Percentiles rank a stretch among this genome's conserved stretches.
phyloP scores from a whole-genome alignment of 2,329 filamentous ascomycete genomes.

The Fusarium poae region DNA sequence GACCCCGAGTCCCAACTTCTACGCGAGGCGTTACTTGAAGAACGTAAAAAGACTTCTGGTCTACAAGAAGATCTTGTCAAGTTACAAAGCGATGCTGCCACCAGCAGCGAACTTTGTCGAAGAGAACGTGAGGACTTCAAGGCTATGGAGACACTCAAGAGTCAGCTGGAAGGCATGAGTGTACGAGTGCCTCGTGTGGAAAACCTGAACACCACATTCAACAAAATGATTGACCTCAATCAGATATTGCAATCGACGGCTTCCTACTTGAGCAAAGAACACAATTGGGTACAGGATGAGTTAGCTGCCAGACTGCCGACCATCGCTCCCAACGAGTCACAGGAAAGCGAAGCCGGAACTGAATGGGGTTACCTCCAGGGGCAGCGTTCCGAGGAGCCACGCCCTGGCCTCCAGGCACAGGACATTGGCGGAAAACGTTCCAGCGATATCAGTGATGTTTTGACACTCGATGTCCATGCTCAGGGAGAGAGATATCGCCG shows the following conservation, averaged over 20 bases:
- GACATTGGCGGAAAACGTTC: not conserved
- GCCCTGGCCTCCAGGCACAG: not conserved
- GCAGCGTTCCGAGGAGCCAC: not conserved
- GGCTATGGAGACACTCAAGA: slow-evolving; percentile 45
- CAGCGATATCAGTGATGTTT: not conserved
- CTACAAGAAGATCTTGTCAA: slow-evolving; percentile 41
- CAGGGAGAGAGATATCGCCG: slow-evolving; percentile 39
- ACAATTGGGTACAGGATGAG: slow-evolving; percentile 49
- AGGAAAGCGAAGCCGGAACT: not conserved
- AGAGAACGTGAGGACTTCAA: slow-evolving; percentile 50
- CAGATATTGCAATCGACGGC: slow-evolving; percentile 49
- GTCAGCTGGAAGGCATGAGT: slow-evolving; percentile 45
- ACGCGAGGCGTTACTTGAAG: slow-evolving; percentile 19
- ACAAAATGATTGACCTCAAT: slow-evolving; percentile 48
- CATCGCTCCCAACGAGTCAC: not conserved
- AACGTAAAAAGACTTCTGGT: slow-evolving; percentile 18
- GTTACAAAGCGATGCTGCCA: slow-evolving; percentile 42
- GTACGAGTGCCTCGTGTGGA: slow-evolving; percentile 46
- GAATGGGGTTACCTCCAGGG: slow-evolving; percentile 1
- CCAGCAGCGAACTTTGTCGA: slow-evolving; percentile 38
- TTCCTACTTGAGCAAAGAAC: slow-evolving; percentile 48
- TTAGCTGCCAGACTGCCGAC: slow-evolving; percentile 22
- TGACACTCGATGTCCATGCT: slow-evolving; percentile 1
- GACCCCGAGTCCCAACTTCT: slow-evolving; percentile 11
- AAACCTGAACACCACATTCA: slow-evolving; percentile 43